Evolutionary conservation across 2,329 filamentous ascomycete genomes (phyloP).

Genomic region (Scedosporium boydii): DNA sequence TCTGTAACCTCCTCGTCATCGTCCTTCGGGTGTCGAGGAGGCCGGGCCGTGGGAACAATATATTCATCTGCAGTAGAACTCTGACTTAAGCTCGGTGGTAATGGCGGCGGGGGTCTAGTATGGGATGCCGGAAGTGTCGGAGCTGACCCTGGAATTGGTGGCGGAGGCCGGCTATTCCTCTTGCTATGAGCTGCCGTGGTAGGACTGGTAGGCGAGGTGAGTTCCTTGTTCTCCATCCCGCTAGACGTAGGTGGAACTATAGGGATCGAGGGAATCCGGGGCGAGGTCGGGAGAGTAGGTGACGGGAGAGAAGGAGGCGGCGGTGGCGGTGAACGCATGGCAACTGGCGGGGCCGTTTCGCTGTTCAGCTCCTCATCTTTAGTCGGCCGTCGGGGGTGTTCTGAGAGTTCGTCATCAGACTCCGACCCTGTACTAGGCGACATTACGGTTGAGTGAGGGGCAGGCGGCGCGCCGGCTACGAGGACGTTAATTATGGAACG

Average conservation of each 20-base stretch:
- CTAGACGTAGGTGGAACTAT: constrained; percentile 22
- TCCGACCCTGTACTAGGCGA: constrained; percentile 72
- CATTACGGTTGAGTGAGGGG: constrained; percentile 40
- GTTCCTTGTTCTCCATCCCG: constrained; percentile 28
- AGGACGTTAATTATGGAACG: constrained; percentile 55
- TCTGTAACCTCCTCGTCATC: constrained; percentile 77
- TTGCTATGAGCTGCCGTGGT: constrained; percentile 29
- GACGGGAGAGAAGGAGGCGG: constrained; percentile 18
- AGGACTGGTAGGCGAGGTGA: constrained; percentile 29
- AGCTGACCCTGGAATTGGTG: constrained; percentile 50
- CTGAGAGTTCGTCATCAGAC: constrained; percentile 79
- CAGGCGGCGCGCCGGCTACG: constrained; percentile 40
- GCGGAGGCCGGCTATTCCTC: constrained; percentile 47
- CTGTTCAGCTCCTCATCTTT: constrained; percentile 14
- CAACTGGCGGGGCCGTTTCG: constrained; percentile 29
- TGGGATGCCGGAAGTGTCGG: constrained; percentile 38
- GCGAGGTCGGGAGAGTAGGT: constrained; percentile 8
- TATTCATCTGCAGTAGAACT: constrained; percentile 46
- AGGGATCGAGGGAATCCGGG: constrained; percentile 22
- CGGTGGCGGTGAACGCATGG: constrained; percentile 27
- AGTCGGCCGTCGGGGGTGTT: constrained; percentile 27
- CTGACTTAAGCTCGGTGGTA: constrained; percentile 39
- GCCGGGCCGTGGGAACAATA: constrained; percentile 29
- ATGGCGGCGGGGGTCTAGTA: constrained; percentile 56
- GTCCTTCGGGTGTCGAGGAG: constrained; percentile 39